Evolutionary conservation across 164 flowering plant species (phyloP).

Genomic region (Aristolochia fimbriata): DNA sequence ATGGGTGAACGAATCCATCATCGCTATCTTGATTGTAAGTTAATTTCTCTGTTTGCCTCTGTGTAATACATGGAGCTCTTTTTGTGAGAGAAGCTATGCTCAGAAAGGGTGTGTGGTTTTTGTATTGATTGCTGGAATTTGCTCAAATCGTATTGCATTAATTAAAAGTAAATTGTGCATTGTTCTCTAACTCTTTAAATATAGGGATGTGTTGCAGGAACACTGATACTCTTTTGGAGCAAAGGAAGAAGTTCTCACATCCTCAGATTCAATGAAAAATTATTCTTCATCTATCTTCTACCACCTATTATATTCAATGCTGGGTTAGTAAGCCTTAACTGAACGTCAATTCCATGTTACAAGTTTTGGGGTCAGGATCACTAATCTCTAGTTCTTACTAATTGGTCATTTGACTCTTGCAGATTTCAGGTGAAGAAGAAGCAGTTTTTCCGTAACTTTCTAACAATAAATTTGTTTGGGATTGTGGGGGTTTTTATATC

Average conservation of each 20-base stretch:
- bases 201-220: constrained; percentile 57
- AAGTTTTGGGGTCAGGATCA: not conserved
- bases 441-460: constrained; percentile 80
- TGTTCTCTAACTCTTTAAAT: not conserved
- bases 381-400: not conserved
- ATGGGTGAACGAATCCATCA: constrained; percentile 70
- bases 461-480: constrained; percentile 78
- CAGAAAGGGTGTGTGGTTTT: no score
- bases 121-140: no score
- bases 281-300: constrained; percentile 92
- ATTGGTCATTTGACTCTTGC: constrained; percentile 1
- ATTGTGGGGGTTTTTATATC: constrained; percentile 81
- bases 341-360: not conserved
- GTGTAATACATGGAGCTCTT: no score
- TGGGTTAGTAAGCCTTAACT: constrained; percentile 36
- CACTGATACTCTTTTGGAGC: constrained; percentile 44
- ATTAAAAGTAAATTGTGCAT: no score
- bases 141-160: no score
- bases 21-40: constrained; percentile 46
- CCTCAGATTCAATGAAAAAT: constrained; percentile 56
- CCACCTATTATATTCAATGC: constrained; percentile 97
- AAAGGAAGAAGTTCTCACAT: constrained; percentile 72
- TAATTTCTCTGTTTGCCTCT: no score
- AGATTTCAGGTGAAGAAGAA: constrained; percentile 98
- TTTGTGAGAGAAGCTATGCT: not conserved